Base-by-base conservation (phyloP, 768 basidiomycete genomes). In the Leccinum olivaceopallidum region DNA sequence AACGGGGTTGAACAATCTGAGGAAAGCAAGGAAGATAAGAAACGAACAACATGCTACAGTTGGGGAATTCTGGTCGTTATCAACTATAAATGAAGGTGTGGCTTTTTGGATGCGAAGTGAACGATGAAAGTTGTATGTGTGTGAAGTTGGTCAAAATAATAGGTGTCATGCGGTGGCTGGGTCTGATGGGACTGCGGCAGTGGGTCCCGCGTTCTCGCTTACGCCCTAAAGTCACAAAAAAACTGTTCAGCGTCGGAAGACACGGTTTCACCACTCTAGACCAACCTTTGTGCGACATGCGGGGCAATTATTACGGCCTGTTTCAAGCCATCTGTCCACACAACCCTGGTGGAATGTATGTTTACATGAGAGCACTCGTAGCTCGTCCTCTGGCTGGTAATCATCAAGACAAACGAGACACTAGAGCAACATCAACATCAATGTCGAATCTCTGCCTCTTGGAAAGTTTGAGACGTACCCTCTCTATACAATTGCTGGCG, bases 341-440 rank as follows among this genome's bases (percentile, higher is more conserved):
- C 95, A 97, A 22, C 72, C 76, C 68, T 86, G 86, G 70, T 98
- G 95, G 81, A 95, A 98, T n/a, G 84, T 87, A 75, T 98, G 95
- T 63, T 85, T 83, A 74, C 95, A 97, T 6, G 76, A 76, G 77
- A 98, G 81, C 36, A 97, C 75, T 26, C 95, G 86, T 53, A 95
- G 75, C 28, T 94, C 87, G 50, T 94, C 91, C 49, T 90, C 87
- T 2, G 78, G 71, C 34, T 82, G 81, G 73, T 97, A 97, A 57
- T 96, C 93, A 58, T 92, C 90, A 54, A 96, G 78, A 70, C 95
- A 98, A 39, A 97, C 89, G 61, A 92, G 78, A 69, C 90, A 93
- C 89, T 91, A 64, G 6, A 52, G 47, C 20, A 55, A 18, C 9
- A 53, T 65, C 20, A 63, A 30, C 52, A 10, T 34, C 28, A 36